Base-by-base conservation (phyloP, 2,329 filamentous ascomycete species). In the Cercospora sp. region DNA sequence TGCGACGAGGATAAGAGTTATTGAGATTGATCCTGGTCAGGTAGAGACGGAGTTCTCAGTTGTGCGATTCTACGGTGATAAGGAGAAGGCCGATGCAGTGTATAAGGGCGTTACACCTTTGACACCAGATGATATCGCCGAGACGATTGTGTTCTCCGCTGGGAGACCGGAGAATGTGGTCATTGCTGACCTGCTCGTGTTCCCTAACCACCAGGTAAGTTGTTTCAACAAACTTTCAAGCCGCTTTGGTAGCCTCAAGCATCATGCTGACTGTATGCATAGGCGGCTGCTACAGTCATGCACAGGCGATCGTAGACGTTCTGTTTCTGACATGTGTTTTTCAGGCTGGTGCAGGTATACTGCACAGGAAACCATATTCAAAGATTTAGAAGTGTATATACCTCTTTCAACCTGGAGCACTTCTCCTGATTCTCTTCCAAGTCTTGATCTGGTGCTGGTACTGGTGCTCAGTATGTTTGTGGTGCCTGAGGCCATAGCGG, bases 31-130 rank as follows among this genome's bases (percentile, higher is more conserved):
- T 76, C 94, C 94, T 0, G 94, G 94, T 28, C 93, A 96, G 81
- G 93, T 97, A 58, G 93, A 97, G 85, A 97, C 94, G 55, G 92
- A 97, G 78, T 97, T 97, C 81, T 94, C 91, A 2, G 84, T 97
- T 18, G 91, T 97, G 51, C 86, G 94, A 69, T 97, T 95, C 80
- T 89, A 92, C 70, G 94, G 94, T 5, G 94, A 97, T 79, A 94
- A 94, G 84, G 78, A 85, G 69, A 96, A 96, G 84, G 94, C 94
- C 4, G 91, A 95, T 83, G 91, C 92, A 61, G 93, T 97, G 63
- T 97, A 97, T 80, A 89, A 89, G 89, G 90, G 90, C 62, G 90
- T 87, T 73, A 91, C 96, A 72, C 93, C 94, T 48, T 83, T 97
- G 73, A 96, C 93, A 0, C 91, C 91, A 0, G 92, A 95, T 60